Evolutionary conservation across 2,329 filamentous ascomycete species (phyloP), one percentile per base, ranked within the genome.

Genomic region (Mycosphaerelloides madeirae): DNA sequence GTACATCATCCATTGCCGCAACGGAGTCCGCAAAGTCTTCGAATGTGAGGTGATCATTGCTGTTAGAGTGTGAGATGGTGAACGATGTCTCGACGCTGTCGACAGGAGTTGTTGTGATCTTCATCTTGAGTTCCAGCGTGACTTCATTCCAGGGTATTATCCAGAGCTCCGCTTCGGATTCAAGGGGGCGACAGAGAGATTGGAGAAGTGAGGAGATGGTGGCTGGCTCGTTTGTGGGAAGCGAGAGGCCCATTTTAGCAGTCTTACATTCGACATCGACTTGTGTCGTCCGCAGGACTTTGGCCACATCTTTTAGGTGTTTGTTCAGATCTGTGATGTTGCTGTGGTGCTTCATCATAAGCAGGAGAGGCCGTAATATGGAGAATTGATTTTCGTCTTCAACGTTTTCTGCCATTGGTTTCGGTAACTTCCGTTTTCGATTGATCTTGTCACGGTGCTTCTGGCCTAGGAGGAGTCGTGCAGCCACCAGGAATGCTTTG

Each of bases 381-480:
- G 71, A 67, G 41, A 81, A 75, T 34, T 78, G 36, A 68, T 2
- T 71, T 20, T 42, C 19, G 16, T 73, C 62, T 29, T 72, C 70
- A 47, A 74, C 75, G 40, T 71, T 70, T 13, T 70, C 68, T 8
- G 72, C 69, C 47, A 81, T 60, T 5, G 82, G 77, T 6, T 72
- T 68, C 7, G 83, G 82, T 1, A 81, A 72, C 22, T 82, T 78
- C 1, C 83, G 84, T 42, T 89, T 79, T 33, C 78, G 77, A 31
- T 80, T 72, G 48, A 87, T 78, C 53, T 84, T 89, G 60, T 85
- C 79, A 8, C 84, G 80, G 63, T 97, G 91, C 2, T 86, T 81
- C 52, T 90, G 83, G 38, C 78, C 79, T 6, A 97, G 79, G 2
- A 96, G 74, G 16, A 96, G 75, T 31, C 87, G 82, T 3, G 95